Base-by-base conservation (phyloP, 768 basidiomycete species). In the Hygrocybe coccinea region DNA sequence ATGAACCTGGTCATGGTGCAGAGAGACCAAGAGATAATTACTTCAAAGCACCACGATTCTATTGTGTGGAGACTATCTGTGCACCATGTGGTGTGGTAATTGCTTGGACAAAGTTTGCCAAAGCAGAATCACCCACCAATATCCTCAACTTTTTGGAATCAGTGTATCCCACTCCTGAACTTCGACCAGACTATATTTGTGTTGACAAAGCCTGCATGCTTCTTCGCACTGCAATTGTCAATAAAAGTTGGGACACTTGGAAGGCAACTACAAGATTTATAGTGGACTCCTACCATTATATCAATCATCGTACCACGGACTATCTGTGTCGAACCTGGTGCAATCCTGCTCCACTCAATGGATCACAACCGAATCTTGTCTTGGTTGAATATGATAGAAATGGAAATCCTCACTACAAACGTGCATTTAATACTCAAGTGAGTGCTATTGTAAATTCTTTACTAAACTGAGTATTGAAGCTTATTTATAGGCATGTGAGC, bases 21-120 rank as follows among this genome's bases (percentile, higher is more conserved):
- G 21, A 14, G 47, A 8, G 15, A 41, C 39, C 61, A 62, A 36
- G 60, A 5, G 11, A 14, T 19, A 41, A 41, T 10, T 41, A 41
- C 10, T 41, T 41, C 19, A 15, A 14, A 41, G 15, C 39, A 15
- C 39, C 39, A 41, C 5, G 19, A 41, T 41, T 41, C 39, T 41
- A 41, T 19, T 41, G 39, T 41, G 39, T 41, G 39, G 39, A 41
- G 39, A 41, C 29, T 29, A 29, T 29, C 3, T 29, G 29, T 29
- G 29, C 38, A 21, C 45, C 45, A 14, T 21, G 45, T 47, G 19
- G 45, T 68, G 45, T 47, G 19, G 45, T 68, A 0, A 63, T 64
- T 60, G 67, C 69, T 15, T 68, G 67, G 69, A 56, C 62, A 11
- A 65, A 64, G 37, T 69, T 68, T 68, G 62, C 50, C 5, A 64